These are phyloP conservation scores for Macrolepiota dolichaula DNA, from an alignment of 768 basidiomycete genomes.

Conservation along the genomic window DNA sequence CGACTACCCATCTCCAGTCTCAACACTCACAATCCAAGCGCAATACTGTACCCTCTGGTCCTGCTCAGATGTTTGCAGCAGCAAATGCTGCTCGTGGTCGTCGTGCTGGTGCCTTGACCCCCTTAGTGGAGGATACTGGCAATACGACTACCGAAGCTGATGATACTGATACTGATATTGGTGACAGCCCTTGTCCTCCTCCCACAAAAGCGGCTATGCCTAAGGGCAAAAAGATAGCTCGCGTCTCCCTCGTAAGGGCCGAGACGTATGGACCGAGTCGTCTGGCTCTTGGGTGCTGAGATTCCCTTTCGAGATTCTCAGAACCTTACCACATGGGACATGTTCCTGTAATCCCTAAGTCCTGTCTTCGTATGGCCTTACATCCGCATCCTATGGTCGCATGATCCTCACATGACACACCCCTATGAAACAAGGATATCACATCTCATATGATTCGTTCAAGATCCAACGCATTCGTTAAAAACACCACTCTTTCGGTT, in stretches of 20 bases:
- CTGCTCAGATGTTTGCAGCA: slow-evolving; percentile 59
- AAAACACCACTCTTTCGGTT: neutral
- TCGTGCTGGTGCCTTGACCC: slow-evolving; percentile 51
- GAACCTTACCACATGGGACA: neutral
- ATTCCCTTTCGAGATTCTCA: neutral
- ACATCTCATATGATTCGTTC: slow-evolving; percentile 1
- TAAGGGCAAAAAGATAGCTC: slow-evolving; percentile 55
- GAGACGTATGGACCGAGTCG: slow-evolving; percentile 70
- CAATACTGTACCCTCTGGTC: slow-evolving; percentile 59
- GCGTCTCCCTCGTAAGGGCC: slow-evolving; percentile 50
- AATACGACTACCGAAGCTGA: slow-evolving; percentile 60
- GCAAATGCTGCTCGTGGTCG: slow-evolving; percentile 66
- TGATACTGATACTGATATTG: slow-evolving; percentile 75
- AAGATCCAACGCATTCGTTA: neutral
- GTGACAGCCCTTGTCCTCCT: slow-evolving; percentile 87
- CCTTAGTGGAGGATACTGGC: slow-evolving; percentile 61
- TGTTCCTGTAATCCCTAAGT: neutral
- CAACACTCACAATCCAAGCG: slow-evolving; percentile 52
- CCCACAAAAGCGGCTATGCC: slow-evolving; percentile 54
- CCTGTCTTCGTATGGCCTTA: neutral
- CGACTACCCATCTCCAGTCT: slow-evolving; percentile 24
- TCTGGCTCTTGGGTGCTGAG: slow-evolving; percentile 27
- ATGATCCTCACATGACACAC: neutral
- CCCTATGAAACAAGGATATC: neutral
- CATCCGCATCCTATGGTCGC: neutral